Base-by-base conservation (phyloP, 2,329 filamentous ascomycete genomes). In the Colletotrichum sp. region DNA sequence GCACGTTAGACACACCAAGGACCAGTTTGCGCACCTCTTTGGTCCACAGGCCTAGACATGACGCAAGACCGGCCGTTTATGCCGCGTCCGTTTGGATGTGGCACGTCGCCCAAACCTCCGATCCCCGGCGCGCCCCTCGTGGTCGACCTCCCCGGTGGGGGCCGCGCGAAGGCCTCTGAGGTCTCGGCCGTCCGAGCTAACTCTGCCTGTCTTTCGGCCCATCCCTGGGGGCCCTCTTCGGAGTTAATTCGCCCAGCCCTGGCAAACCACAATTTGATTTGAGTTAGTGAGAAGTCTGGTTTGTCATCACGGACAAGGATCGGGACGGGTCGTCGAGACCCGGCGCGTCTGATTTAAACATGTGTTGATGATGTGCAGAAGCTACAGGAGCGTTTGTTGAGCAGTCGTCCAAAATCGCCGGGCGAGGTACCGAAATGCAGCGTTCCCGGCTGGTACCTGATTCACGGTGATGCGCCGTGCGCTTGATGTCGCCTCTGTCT, bases 1-100 rank as follows among this genome's bases (percentile, higher is more conserved):
- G 19, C 44, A 48, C 19, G 39, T 48, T n/a, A 3, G 59, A 30
- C 15, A n/a, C 30, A 34, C n/a, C 19, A 25, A 34, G 39, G 60
- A 61, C 55, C 12, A 70, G 48, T 27, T 19, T 70, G 71, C 28
- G 74, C 74, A 76, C 71, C 71, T 44, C 55, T 71, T 16, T 34
- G 74, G 71, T 60, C 74, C 64, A 74, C 67, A 39, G 28, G n/a
- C 34, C 36, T 25, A 8, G 44, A 61, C 52, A 74, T 76, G 71
- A 74, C 74, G 74, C 71, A 76, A 75, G 73, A 68, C 44, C 64
- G 69, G 73, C 25, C 32, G 11, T 73, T 73, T 75, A 68, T 73
- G 63, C 73, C 70, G 73, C 70, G 73, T 73, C 73, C 70, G 64
- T 63, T 68, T 48, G 57, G 25, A 36, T 61, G 59, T 48, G 44